Base-by-base conservation (phyloP, 225 moss, liverwort and hornwort species). In the Sphagnum tenellum region DNA sequence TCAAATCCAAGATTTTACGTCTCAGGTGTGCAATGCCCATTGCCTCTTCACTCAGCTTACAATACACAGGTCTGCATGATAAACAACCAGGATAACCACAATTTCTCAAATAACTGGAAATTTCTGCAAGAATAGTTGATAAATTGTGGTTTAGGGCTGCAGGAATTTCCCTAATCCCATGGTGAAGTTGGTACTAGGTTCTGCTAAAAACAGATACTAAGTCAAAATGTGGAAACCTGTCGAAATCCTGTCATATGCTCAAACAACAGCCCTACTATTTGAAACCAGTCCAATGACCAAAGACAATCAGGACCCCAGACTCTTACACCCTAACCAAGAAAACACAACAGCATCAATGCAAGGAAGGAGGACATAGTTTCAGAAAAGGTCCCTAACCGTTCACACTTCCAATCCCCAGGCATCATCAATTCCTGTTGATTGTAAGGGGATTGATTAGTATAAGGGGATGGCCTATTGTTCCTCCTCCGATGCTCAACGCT, bases 321-420 rank as follows among this genome's bases (percentile, higher is more conserved):
- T 12, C 9, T 59, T 14, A 52, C 47, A 61, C 47, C 46, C 48
- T 44, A 52, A 49, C 5, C 9, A 61, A 5, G 12, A 66, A 5
- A 57, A 47, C 47, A 44, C 56, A 10, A 70, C 8, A 56, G 46
- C 12, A 45, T 46, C 54, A 4, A 46, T 2, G 54, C 13, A n/a
- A 56, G 56, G n/a, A 9, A 47, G 9, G 56, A 64, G 47, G 49
- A 64, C 50, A 46, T 8, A 62, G 47, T 8, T 46, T 59, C 47
- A 64, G 45, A 60, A 69, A 2, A 55, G 48, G 57, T 59, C 82
- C 12, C 79, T 29, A 29, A 83, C 82, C 79, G 74, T 7, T 64
- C 69, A 65, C 83, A 83, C 65, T 44, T 76, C 83, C 83, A 83
- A 51, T 74, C 70, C 70, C 72, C 83, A 53, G 72, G 70, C 64